phyloP scores from a whole-genome alignment of 495 filamentous ascomycete genomes.

The Aspergillus heteromorphus region DNA sequence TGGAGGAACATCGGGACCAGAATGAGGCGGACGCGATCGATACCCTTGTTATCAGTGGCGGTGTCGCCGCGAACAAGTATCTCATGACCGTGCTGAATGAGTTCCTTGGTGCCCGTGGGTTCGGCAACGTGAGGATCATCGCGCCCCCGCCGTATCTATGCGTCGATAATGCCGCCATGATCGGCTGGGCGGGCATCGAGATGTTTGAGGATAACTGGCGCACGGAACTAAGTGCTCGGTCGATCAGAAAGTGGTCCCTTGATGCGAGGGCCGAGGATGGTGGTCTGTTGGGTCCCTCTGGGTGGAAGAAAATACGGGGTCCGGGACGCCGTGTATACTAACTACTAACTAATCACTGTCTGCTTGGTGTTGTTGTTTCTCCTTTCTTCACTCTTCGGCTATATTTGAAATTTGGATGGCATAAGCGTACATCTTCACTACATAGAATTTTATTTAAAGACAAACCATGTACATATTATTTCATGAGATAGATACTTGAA shows the following conservation, averaged over 20 bases:
- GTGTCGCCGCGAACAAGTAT: slow-evolving; percentile 80
- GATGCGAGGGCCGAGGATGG: slow-evolving; percentile 55
- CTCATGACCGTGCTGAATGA: slow-evolving; percentile 61
- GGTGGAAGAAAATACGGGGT: slow-evolving; percentile 22
- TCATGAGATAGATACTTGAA: neutral
- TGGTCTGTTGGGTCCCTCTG: slow-evolving; percentile 38
- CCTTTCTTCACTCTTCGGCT: neutral
- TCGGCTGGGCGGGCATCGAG: slow-evolving; percentile 88
- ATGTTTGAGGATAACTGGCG: slow-evolving; percentile 80
- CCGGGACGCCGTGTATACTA: slow-evolving; percentile 1
- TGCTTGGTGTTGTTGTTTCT: neutral
- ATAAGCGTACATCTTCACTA: too few species aligned
- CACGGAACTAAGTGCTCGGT: slow-evolving; percentile 51
- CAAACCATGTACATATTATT: neutral
- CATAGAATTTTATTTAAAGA: neutral
- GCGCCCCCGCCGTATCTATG: slow-evolving; percentile 73
- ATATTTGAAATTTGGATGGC: neutral
- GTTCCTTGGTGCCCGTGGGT: slow-evolving; percentile 60
- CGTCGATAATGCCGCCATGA: slow-evolving; percentile 98
- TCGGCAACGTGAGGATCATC: slow-evolving; percentile 53
- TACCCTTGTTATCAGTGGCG: slow-evolving; percentile 78
- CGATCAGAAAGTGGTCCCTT: slow-evolving; percentile 72
- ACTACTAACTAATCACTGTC: too few species aligned
- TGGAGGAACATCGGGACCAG: slow-evolving; percentile 38
- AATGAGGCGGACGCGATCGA: slow-evolving; percentile 30